Evolutionary conservation across 306 rosid species (phyloP).

Genomic region (Rosa multiflora): DNA sequence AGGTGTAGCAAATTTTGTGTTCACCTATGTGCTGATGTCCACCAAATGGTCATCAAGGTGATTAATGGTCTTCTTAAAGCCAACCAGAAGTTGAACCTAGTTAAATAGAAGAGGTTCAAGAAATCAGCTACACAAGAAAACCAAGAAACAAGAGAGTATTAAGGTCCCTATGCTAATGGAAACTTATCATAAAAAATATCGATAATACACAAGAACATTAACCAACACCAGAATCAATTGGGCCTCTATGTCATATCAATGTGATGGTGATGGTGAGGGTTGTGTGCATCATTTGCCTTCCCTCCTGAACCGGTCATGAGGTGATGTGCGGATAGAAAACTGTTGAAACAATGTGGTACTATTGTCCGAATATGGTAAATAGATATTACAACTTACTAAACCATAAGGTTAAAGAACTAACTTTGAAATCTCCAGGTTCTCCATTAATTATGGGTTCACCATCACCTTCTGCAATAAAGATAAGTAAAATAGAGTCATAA

Average conservation of each 20-base stretch:
- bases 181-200: neutral
- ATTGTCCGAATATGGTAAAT: slow-evolving; percentile 30
- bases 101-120: no score
- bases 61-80: slow-evolving; percentile 80
- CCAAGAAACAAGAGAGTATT: no score
- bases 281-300: slow-evolving; percentile 83
- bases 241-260: slow-evolving; percentile 45
- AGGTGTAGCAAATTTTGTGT: neutral
- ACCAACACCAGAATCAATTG: neutral
- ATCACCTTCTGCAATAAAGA: slow-evolving; percentile 22
- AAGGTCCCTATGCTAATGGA: neutral
- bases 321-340: slow-evolving; percentile 60
- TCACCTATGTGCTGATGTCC: slow-evolving; percentile 71
- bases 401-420: slow-evolving; percentile 29
- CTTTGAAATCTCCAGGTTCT: slow-evolving; percentile 94
- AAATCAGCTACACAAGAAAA: no score
- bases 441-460: slow-evolving; percentile 95
- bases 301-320: slow-evolving; percentile 77
- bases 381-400: neutral
- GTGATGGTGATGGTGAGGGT: slow-evolving; percentile 84
- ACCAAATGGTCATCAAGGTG: slow-evolving; percentile 92
- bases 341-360: slow-evolving; percentile 38
- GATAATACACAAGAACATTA: neutral
- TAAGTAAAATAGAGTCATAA: no score
- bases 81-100: slow-evolving; percentile 96